Conservation (phyloP, 2,329 filamentous ascomycete species). For the Alternaria gansuensis region DNA sequence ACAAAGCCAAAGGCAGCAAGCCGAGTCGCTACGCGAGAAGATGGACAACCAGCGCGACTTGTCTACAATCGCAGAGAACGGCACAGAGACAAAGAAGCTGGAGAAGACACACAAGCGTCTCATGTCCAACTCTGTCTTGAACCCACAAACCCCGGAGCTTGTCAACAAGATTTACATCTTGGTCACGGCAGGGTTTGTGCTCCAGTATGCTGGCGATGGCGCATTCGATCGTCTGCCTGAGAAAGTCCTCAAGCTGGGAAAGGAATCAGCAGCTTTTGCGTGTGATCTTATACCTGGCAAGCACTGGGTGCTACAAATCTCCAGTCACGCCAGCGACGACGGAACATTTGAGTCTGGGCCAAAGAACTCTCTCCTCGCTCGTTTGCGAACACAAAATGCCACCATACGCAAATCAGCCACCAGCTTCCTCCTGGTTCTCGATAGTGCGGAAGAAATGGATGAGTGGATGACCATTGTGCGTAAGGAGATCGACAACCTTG, state of each 20-base stretch:
- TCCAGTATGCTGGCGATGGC: conserved; percentile 78
- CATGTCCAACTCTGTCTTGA: conserved; percentile 49
- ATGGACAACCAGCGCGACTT: conserved; percentile 51
- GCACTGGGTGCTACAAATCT: conserved; percentile 82
- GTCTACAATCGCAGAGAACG: conserved; percentile 40
- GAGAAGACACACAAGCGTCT: conserved; percentile 57
- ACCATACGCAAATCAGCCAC: conserved; percentile 65
- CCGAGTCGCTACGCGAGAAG: conserved; percentile 52
- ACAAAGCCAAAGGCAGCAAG: conserved; percentile 64
- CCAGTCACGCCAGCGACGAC: conserved; percentile 69
- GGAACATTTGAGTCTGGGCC: conserved; percentile 55
- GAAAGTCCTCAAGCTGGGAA: conserved; percentile 75
- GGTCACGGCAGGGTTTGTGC: conserved; percentile 73
- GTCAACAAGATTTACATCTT: conserved; percentile 77
- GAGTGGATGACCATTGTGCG: conserved; percentile 75
- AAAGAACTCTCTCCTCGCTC: conserved; percentile 70
- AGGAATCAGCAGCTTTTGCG: conserved; percentile 79
- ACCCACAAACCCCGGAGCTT: conserved; percentile 69
- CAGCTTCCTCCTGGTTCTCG: conserved; percentile 76
- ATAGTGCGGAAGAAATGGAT: conserved; percentile 77
- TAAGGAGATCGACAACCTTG: conserved; percentile 73
- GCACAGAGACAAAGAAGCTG: conserved; percentile 43
- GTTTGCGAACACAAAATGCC: conserved; percentile 67
- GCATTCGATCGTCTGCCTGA: conserved; percentile 76
- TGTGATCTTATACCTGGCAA: conserved; percentile 81